Evolutionary conservation across 2,329 filamentous ascomycete genomes (phyloP), one percentile per base, ranked within the genome.

Genomic region (Cercospora sp.): DNA sequence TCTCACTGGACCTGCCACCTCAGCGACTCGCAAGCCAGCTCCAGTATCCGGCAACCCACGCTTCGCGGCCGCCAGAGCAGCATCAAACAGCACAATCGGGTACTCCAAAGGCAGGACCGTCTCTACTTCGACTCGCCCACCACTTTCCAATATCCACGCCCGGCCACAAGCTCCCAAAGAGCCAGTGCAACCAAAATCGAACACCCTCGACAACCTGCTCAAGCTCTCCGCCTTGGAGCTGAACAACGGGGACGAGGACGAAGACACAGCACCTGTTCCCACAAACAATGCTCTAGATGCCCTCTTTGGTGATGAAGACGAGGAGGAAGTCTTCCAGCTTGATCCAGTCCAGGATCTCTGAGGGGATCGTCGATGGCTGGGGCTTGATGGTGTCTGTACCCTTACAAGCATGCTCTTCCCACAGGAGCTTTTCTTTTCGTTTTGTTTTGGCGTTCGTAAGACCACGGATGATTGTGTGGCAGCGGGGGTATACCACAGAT

Each of bases 61-160:
- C 58, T 86, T 88, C 71, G 85, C 85, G 8, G 83, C 86, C 10
- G 89, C 90, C 1, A 85, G 87, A 24, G 87, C 87, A 5, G 89
- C 88, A 5, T 97, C 93, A 1, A 88, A 89, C 70, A 94, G 88
- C 65, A 97, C 93, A 0, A 85, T 97, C 51, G 94, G 94, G 16
- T 97, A 97, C 77, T 91, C 87, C 66, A 92, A 91, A 78, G 93
- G 94, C 37, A 87, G 92, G 37, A 81, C 82, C 10, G 81, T 84
- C 2, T 83, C 83, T 21, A 79, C 79, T 7, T 78, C 77, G 28
- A 71, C 84, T 4, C 72, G 76, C 10, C 69, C 68, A 8, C 76
- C 77, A 5, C 68, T 77, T 1, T 68, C 72, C 8, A 64, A 62
- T 5, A 71, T 74, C 18, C 71, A 74, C 58, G 59, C 69, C 32